These are phyloP conservation scores for Colletotrichum sansevieriae DNA, from an alignment of 2,329 filamentous ascomycete genomes.

Conservation along the genomic window DNA sequence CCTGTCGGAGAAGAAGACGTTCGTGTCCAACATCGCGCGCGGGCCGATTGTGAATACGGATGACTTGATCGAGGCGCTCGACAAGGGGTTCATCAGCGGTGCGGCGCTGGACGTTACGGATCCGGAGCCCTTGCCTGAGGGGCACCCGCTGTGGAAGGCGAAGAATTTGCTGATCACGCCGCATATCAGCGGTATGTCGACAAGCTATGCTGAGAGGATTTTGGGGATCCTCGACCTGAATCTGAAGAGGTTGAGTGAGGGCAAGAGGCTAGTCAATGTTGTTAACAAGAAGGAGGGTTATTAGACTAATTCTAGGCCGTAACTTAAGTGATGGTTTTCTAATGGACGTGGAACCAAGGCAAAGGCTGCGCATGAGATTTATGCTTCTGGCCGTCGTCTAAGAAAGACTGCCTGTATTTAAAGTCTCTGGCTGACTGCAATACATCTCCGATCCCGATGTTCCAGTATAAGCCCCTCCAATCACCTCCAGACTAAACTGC, in stretches of 20 bases:
- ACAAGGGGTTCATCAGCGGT: conserved; percentile 70
- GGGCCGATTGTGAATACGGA: conserved; percentile 64
- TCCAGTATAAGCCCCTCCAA: not conserved
- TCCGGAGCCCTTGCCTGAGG: conserved; percentile 79
- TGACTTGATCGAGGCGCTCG: conserved; percentile 73
- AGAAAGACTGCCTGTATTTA: too few relatives aligned
- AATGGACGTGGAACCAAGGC: not conserved
- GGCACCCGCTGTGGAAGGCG: conserved; percentile 77
- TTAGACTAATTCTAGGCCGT: not conserved
- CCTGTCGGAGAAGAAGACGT: conserved; percentile 63
- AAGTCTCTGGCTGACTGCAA: too few relatives aligned
- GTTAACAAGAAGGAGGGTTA: conserved; percentile 51
- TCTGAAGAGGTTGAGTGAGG: conserved; percentile 53
- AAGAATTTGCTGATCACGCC: conserved; percentile 76
- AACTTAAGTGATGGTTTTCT: not conserved
- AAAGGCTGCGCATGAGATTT: too few relatives aligned
- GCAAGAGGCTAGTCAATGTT: conserved; percentile 55
- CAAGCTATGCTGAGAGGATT: conserved; percentile 55
- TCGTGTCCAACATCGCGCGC: conserved; percentile 79
- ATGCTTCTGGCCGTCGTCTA: too few relatives aligned
- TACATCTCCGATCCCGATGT: too few relatives aligned
- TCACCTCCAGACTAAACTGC: not conserved
- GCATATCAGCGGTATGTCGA: conserved; percentile 60
- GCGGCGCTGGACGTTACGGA: conserved; percentile 85
- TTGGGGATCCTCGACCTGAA: conserved; percentile 59